Evolutionary conservation across 2,329 filamentous ascomycete genomes (phyloP).

Genomic region (Scopulariopsis brevicaulis): DNA sequence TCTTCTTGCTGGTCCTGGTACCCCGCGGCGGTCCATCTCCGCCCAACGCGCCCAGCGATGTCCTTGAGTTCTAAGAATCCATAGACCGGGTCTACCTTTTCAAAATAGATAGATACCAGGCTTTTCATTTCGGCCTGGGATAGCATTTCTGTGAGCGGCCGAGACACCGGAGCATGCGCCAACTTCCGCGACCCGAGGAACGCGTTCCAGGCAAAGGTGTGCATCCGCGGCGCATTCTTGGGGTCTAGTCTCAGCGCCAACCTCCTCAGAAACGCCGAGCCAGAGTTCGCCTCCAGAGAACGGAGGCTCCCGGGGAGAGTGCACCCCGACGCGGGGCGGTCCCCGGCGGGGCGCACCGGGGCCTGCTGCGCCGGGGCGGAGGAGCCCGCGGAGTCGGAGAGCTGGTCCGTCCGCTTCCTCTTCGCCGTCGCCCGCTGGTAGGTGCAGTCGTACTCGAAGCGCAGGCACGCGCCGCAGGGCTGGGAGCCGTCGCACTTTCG

Average conservation of each 20-base stretch:
- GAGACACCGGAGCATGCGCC: slow-evolving; percentile 14
- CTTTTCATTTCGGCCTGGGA: slow-evolving; percentile 33
- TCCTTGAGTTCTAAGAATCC: slow-evolving; percentile 29
- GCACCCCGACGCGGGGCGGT: slow-evolving; percentile 5
- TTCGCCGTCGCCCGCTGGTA: slow-evolving; percentile 22
- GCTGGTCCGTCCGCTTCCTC: slow-evolving; percentile 7
- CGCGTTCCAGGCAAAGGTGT: slow-evolving; percentile 45
- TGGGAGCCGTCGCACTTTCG: slow-evolving; percentile 41
- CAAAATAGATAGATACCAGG: slow-evolving; percentile 35
- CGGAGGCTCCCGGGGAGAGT: slow-evolving; percentile 16
- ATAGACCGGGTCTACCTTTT: slow-evolving; percentile 39
- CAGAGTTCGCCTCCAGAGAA: slow-evolving; percentile 44
- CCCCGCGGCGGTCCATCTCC: slow-evolving; percentile 19
- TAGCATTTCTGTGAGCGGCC: slow-evolving; percentile 31
- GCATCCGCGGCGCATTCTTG: slow-evolving; percentile 36
- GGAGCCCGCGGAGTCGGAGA: background rate
- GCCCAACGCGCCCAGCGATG: slow-evolving; percentile 16
- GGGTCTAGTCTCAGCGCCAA: slow-evolving; percentile 41
- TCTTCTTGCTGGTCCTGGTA: slow-evolving; percentile 23
- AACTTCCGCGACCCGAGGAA: slow-evolving; percentile 18
- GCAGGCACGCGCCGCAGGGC: slow-evolving; percentile 40
- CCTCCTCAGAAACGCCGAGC: slow-evolving; percentile 40
- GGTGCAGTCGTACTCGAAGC: slow-evolving; percentile 40
- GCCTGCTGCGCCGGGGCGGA: slow-evolving; percentile 2
- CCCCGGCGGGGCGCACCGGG: background rate